Percentiles rank a stretch among this genome's conserved stretches.
These are phyloP conservation scores for Diaporthe caulivora DNA, from an alignment of 2,329 filamentous ascomycete species.

Conservation along the genomic window DNA sequence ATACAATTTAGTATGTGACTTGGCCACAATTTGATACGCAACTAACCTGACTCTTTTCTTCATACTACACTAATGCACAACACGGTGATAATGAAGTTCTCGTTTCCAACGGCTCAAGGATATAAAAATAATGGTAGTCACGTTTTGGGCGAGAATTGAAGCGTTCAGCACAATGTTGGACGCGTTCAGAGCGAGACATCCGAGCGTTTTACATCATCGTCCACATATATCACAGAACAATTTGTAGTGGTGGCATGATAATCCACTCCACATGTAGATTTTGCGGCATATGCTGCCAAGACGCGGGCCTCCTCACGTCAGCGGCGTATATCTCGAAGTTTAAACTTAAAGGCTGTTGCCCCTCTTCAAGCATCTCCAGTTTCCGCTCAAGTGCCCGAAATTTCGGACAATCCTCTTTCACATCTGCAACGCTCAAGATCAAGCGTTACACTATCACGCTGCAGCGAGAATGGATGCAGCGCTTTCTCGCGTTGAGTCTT, in stretches of 20 bases:
- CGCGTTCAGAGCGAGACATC: neutral
- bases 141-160: constrained; percentile 7
- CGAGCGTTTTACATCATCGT: neutral
- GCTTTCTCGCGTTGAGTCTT: neutral
- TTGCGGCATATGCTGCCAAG: constrained; percentile 17
- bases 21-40: neutral
- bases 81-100: neutral
- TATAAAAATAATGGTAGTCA: neutral
- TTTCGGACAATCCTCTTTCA: neutral
- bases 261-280: constrained; percentile 5
- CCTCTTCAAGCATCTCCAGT: neutral
- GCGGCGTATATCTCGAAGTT: neutral
- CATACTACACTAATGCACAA: neutral
- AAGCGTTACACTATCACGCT: neutral
- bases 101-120: neutral
- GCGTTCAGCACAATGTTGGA: neutral
- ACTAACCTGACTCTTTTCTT: neutral
- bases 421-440: neutral
- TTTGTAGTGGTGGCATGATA: constrained; percentile 12
- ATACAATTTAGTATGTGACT: neutral
- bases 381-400: neutral
- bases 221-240: neutral
- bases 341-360: neutral
- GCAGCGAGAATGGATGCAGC: neutral
- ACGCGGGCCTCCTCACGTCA: constrained; percentile 12